Percentiles rank a stretch among this genome's conserved stretches.
Evolutionary conservation across 345 rosid species (phyloP).

Genomic region (Populus alba): DNA sequence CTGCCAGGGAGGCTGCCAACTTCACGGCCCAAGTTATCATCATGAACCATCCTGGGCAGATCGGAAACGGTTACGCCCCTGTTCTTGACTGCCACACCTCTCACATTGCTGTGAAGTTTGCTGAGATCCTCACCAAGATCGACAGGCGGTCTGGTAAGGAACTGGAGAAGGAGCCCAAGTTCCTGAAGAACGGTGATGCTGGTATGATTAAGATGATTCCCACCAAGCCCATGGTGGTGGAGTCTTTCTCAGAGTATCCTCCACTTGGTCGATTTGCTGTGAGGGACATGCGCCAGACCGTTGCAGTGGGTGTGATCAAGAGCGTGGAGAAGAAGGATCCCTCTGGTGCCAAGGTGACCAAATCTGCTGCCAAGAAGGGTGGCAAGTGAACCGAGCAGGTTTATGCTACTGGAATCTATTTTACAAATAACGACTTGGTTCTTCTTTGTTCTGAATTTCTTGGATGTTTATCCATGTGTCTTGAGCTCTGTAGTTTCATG

Average conservation of each 20-base stretch:
- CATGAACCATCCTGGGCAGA: slow-evolving; percentile 92
- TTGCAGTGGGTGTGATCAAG: slow-evolving; percentile 82
- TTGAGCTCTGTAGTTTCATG: neutral
- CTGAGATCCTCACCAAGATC: slow-evolving; percentile 65
- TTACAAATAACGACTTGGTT: neutral
- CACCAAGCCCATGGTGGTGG: slow-evolving; percentile 88
- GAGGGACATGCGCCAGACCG: slow-evolving; percentile 90
- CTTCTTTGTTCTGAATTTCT: neutral
- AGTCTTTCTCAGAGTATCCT: slow-evolving; percentile 71
- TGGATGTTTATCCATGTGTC: neutral
- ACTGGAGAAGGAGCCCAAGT: slow-evolving; percentile 81
- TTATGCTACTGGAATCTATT: neutral
- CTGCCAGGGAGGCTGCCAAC: slow-evolving; percentile 68
- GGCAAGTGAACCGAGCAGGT: slow-evolving; percentile 52
- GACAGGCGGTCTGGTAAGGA: slow-evolving; percentile 77
- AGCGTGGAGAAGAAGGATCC: slow-evolving; percentile 85
- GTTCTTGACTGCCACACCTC: slow-evolving; percentile 85
- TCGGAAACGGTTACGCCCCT: slow-evolving; percentile 81
- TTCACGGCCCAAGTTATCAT: slow-evolving; percentile 82
- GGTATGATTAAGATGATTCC: slow-evolving; percentile 87
- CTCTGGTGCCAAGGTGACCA: slow-evolving; percentile 72
- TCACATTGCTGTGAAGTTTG: slow-evolving; percentile 76
- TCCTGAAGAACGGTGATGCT: slow-evolving; percentile 80
- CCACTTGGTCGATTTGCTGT: slow-evolving; percentile 87
- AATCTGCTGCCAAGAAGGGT: slow-evolving; percentile 85